phyloP scores from a whole-genome alignment of 805 yeast genomes.

The Lachancea sp. region DNA sequence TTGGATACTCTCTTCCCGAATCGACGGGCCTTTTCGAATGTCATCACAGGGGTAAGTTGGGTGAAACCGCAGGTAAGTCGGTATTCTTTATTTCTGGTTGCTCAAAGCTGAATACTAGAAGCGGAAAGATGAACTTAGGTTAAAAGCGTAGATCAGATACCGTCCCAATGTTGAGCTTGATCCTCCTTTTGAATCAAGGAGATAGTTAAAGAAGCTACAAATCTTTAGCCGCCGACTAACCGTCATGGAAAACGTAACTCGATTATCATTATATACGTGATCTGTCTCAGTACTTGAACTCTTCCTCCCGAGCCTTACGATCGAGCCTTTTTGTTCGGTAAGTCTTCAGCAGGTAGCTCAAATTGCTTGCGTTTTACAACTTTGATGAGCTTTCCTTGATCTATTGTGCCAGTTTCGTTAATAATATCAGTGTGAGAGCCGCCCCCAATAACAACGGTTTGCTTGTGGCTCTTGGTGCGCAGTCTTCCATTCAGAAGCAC shows the following conservation, averaged over 20 bases:
- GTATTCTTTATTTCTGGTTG: too few relatives aligned
- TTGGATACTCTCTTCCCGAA: conserved; percentile 5
- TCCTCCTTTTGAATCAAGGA: too few relatives aligned
- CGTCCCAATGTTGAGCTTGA: too few relatives aligned
- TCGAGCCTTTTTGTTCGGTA: neutral
- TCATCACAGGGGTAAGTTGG: too few relatives aligned
- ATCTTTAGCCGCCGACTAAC: too few relatives aligned
- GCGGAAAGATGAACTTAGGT: too few relatives aligned
- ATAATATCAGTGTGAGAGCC: conserved; percentile 40
- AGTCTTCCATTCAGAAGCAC: conserved; percentile 70
- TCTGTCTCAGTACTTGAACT: neutral
- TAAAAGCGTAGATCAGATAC: too few relatives aligned
- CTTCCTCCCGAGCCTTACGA: neutral
- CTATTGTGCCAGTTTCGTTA: conserved; percentile 17
- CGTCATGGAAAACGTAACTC: neutral
- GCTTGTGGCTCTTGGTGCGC: conserved; percentile 70
- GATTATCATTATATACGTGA: neutral
- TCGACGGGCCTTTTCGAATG: conserved; percentile 4
- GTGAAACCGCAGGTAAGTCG: too few relatives aligned
- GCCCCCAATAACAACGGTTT: conserved; percentile 55
- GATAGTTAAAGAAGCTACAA: too few relatives aligned
- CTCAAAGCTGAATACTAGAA: too few relatives aligned
- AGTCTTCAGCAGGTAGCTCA: neutral
- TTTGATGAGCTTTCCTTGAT: conserved; percentile 16
- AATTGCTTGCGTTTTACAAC: conserved; percentile 19